Percentiles rank a stretch among this genome's conserved stretches.
These are phyloP conservation scores for Tetrapisispora phaffii DNA, from an alignment of 805 yeast species.

Conservation along the genomic window DNA sequence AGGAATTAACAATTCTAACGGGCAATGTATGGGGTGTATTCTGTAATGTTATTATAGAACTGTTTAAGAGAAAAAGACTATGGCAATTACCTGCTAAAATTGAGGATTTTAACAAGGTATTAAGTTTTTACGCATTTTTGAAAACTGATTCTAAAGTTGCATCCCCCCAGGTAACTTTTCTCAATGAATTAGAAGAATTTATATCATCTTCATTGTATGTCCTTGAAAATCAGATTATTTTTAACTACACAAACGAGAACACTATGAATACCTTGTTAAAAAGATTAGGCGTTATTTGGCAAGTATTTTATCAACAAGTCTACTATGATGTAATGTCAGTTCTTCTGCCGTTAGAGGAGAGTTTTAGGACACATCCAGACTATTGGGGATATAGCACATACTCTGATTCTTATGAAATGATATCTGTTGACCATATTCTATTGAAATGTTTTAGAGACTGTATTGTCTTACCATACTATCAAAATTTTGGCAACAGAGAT, in stretches of 20 bases:
- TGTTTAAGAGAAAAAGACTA: conserved; percentile 22
- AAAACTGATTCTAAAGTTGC: conserved; percentile 22
- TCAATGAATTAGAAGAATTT: conserved; percentile 25
- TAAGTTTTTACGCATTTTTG: conserved; percentile 22
- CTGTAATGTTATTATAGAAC: conserved; percentile 21
- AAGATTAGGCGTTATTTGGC: conserved; percentile 43
- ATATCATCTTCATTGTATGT: conserved; percentile 31
- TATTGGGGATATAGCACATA: conserved; percentile 24
- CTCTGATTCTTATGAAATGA: conserved; percentile 7
- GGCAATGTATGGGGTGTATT: conserved; percentile 28
- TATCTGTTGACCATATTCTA: conserved; percentile 34
- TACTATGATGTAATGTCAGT: conserved; percentile 52
- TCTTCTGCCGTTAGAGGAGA: conserved; percentile 42
- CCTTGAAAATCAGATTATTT: conserved; percentile 31
- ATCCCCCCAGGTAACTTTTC: conserved; percentile 16
- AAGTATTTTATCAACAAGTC: conserved; percentile 42
- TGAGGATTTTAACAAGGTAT: conserved; percentile 20
- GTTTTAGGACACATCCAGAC: conserved; percentile 15
- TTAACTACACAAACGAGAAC: conserved; percentile 25
- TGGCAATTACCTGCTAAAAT: conserved; percentile 28
- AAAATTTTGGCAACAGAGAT: conserved; percentile 29
- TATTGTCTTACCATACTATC: conserved; percentile 44
- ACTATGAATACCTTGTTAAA: conserved; percentile 29
- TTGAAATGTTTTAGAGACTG: conserved; percentile 43
- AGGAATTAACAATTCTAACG: conserved; percentile 23